These are phyloP conservation scores for Paracoccidioides brasiliensis DNA, from an alignment of 2,329 filamentous ascomycete genomes.

Conservation along the genomic window DNA sequence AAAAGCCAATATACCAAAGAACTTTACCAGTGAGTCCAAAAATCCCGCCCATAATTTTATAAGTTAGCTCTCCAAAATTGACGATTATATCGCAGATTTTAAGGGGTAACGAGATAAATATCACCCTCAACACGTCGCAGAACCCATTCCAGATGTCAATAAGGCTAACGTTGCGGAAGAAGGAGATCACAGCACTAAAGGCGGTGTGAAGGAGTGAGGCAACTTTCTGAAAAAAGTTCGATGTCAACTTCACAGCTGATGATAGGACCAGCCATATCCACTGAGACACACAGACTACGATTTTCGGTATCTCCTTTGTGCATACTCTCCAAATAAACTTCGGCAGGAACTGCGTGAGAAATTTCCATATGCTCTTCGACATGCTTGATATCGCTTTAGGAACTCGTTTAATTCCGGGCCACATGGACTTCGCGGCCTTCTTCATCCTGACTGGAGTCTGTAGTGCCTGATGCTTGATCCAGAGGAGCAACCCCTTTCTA, in stretches of 20 bases:
- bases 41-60: background rate
- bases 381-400: background rate
- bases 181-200: background rate
- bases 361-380: background rate
- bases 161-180: conserved; percentile 1
- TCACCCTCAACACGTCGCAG: background rate
- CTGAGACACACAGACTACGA: background rate
- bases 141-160: conserved; percentile 2
- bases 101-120: conserved; percentile 1
- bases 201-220: background rate
- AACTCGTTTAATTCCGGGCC: background rate
- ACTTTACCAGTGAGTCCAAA: conserved; percentile 1
- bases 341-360: background rate
- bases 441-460: background rate
- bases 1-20: background rate
- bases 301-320: background rate
- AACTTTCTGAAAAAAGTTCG: background rate
- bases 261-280: background rate
- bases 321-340: background rate
- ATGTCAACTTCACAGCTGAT: background rate
- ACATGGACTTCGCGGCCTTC: background rate
- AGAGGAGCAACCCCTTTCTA: background rate
- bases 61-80: background rate
- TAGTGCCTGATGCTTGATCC: background rate
- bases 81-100: background rate